A percentile compares a stretch with the other conserved stretches of the same genome.
Evolutionary conservation across 1,139 yeast genomes (phyloP).

Genomic region (Meyerozyma carpophila): DNA sequence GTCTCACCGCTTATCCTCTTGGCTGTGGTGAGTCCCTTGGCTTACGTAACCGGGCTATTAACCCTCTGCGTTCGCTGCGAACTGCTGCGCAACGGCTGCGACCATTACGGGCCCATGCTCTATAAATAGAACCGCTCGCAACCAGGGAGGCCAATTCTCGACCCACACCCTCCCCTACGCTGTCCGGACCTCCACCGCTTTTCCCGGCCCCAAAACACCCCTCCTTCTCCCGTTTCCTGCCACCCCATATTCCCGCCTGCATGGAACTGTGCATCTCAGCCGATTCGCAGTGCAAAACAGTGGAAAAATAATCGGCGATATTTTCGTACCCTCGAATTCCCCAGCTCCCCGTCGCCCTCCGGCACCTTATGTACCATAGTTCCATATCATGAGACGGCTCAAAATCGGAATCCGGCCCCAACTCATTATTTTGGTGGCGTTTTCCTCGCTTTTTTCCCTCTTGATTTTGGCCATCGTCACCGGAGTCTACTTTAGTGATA

Average conservation of each 20-base stretch:
- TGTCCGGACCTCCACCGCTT: neutral
- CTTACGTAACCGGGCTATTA: neutral
- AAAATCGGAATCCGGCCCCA: conserved; percentile 61
- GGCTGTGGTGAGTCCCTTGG: too few species aligned
- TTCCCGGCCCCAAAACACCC: neutral
- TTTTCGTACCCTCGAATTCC: neutral
- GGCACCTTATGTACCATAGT: neutral
- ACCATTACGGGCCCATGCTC: neutral
- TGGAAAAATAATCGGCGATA: neutral
- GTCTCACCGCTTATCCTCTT: too few species aligned
- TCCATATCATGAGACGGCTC: conserved; percentile 30
- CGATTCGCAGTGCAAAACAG: neutral
- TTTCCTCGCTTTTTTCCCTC: conserved; percentile 72
- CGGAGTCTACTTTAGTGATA: conserved; percentile 70
- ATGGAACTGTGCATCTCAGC: neutral
- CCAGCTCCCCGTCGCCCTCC: neutral
- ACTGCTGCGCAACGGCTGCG: neutral
- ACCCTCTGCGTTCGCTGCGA: neutral
- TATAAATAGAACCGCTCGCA: neutral
- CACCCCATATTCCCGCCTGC: neutral
- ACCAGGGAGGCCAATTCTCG: neutral
- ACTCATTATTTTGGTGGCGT: conserved; percentile 71
- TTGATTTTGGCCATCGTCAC: conserved; percentile 73
- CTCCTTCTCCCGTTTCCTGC: neutral
- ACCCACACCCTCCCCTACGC: neutral